Base-by-base conservation (phyloP, 2,329 filamentous ascomycete species). In the Aspergillus amoenus region DNA sequence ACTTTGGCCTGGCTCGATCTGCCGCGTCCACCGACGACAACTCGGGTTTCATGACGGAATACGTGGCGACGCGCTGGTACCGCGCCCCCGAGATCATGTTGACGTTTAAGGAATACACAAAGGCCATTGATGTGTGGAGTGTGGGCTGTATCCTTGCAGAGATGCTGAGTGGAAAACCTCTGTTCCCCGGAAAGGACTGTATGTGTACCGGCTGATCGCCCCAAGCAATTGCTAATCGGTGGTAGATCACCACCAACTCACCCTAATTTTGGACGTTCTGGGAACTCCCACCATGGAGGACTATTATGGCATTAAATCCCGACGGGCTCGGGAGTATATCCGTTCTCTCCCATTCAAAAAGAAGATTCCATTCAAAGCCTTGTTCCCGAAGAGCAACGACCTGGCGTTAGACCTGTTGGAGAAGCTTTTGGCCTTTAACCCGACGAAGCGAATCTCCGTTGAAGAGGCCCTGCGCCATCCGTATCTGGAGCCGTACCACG, bases 1-100 rank as follows among this genome's bases (percentile, higher is more conserved):
- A 99, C 76, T 99, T 99, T 71, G 94, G 94, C 72, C 86, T 99
- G 56, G 94, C 94, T 48, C 88, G 93, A 70, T 97, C 93, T 9
- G 94, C 94, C 12, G 94, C 94, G 8, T 97, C 93, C 9, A 95
- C 95, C 66, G 94, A 99, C 72, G 94, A 99, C 77, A 99, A 99
- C 79, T 97, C 93, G n/a, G 94, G 94, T 21, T 99, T 99, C 85
- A 99, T 99, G 94, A 99, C 94, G 15, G 94, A 99, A 95, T 99
- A 99, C 74, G 94, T 99, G 56, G 94, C 94, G 51, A 99, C 94
- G 46, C 88, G 94, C 70, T 99, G 94, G 94, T 99, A 99, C 79
- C 92, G 94, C 77, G 94, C 94, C 5, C 94, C 94, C 3, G 94
- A 99, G 76, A 99, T 99, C 76, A 99, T 99, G 94, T 88, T 99